Evolutionary conservation across 257 asterid genomes (phyloP), one percentile per base, ranked within the genome.

Genomic region (Fraxinus pennsylvanica): DNA sequence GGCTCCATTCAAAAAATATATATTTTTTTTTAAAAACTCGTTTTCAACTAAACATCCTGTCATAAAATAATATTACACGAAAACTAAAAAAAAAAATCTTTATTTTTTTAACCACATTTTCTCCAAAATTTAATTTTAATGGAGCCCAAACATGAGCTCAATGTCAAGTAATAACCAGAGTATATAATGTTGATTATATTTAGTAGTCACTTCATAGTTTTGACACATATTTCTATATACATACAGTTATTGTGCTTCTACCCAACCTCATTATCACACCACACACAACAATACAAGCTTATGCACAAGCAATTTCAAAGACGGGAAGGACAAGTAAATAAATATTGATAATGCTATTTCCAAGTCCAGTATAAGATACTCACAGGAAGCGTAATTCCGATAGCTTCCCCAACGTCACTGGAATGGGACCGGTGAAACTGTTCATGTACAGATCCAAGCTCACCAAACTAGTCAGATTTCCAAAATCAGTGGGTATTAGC

Each of bases 381-480:
- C 77, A 94, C 99, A 94, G 97, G 89, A 94, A 94, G 69, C 99
- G 89, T 86, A 94, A 74, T 79, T 87, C 93, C 7, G 93, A 90
- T 80, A 94, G 87, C 90, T 84, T 94, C 79, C 99, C 98, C 88
- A 94, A 82, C 14, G 98, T 78, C 81, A 81, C 93, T 22, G 99
- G 99, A 75, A 94, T 92, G 47, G 97, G 94, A 72, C 99, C 99
- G 1, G 54, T 82, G 86, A 94, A 94, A 80, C 84, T 86, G 91
- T 94, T 94, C 90, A 92, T 78, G 91, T 94, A 94, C 84, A 94
- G 92, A 89, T 94, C 99, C 97, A 94, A 84, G 95, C 98, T 94
- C 88, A 92, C 97, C 92, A 94, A 88, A 85, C 91, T 94, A 67
- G 99, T 94, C 81, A 94, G 94, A 81, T 94, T 92, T 41, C 99